Base-by-base conservation (phyloP, 2,329 filamentous ascomycete genomes). In the Colletotrichum melonis region DNA sequence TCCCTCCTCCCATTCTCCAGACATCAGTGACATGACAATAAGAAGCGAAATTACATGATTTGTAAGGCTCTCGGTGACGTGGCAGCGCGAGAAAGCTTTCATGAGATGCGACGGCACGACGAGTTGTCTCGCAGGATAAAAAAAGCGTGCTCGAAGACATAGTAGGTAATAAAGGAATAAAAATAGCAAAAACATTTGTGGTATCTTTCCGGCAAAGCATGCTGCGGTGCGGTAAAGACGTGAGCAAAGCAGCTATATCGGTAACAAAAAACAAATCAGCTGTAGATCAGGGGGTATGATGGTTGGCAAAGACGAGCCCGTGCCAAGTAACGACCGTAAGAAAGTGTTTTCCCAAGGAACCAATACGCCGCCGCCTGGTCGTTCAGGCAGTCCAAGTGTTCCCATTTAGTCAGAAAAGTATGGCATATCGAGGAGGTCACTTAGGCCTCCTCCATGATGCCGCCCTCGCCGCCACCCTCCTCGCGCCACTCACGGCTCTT, bases 401-500 rank as follows among this genome's bases (percentile, higher is more conserved):
- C 56, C 42, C 46, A 54, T 58, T 42, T 69, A 63, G 38, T 24
- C 58, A 69, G 49, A 72, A 65, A 72, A 69, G 70, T 60, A 71
- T 67, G 56, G 59, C 60, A 26, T 54, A 62, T 59, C 63, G 62
- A 28, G 38, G 52, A 46, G 70, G 38, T 16, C 28, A 52, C 83
- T 82, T 16, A 92, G 12, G 90, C 85, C 78, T 91, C 89, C 78
- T 91, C 89, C 79, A 88, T 88, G 76, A 91, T 91, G 58, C 89
- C 87, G 26, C 86, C 89, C 75, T 93, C 92, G 77, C 95, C 95
- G 67, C 94, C 93, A 32, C 92, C 92, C 76, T 93, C 92, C 78
- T 98, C 96, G 73, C 96, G 91, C 97, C 97, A 99, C 77, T 97
- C 95, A 59, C 95, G 92, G 78, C 94, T 97, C 80, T 91, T 91